phyloP scores from a whole-genome alignment of 441 rosid genomes.

The Aquilaria agallochum region DNA sequence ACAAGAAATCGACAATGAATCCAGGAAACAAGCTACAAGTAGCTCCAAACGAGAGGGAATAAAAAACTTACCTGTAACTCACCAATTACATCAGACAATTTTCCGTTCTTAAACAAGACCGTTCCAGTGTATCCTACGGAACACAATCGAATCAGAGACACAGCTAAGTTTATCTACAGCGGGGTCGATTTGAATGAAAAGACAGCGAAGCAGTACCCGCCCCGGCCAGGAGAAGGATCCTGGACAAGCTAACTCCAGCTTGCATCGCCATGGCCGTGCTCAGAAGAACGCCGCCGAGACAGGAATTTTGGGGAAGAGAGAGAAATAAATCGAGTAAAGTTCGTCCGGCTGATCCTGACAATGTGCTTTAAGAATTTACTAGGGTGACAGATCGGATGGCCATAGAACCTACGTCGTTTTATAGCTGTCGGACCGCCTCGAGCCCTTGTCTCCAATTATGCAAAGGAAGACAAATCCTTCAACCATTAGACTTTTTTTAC shows the following conservation, averaged over 20 bases:
- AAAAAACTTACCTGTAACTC: constrained; percentile 56
- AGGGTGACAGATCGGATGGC: neutral
- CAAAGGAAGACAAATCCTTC: too few relatives aligned
- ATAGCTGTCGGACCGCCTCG: too few relatives aligned
- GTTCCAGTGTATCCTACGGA: constrained; percentile 71
- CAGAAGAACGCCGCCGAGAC: too few relatives aligned
- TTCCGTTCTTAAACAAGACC: constrained; percentile 64
- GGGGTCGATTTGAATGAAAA: neutral
- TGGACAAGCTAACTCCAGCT: constrained; percentile 61
- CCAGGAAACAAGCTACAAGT: neutral
- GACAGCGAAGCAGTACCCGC: constrained; percentile 41
- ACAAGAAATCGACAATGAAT: too few relatives aligned
- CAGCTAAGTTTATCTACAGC: neutral
- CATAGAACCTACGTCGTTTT: neutral
- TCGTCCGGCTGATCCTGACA: neutral
- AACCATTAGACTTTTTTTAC: too few relatives aligned
- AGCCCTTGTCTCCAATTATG: too few relatives aligned
- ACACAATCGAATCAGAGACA: neutral
- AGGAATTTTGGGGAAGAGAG: neutral
- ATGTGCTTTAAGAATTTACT: neutral
- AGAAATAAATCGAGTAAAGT: neutral
- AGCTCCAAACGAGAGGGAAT: constrained; percentile 1
- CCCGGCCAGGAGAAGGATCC: constrained; percentile 67
- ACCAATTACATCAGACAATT: constrained; percentile 67
- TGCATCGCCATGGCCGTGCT: constrained; percentile 70